Base-by-base conservation (phyloP, 1,284 basidiomycete species). In the Papiliotrema terrestris region DNA sequence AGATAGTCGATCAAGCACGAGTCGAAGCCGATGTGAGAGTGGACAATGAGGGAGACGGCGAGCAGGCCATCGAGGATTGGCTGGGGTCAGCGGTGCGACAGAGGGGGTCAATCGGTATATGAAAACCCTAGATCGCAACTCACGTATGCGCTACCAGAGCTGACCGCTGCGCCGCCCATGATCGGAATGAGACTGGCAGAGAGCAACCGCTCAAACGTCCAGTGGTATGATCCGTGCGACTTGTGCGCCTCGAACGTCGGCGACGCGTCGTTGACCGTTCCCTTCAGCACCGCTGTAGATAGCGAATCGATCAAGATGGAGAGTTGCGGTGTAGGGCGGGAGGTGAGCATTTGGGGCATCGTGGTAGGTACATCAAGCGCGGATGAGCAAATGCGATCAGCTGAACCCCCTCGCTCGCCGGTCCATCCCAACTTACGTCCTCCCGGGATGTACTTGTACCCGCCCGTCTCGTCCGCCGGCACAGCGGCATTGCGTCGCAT, bases 201-300 rank as follows among this genome's bases (percentile, higher is more conserved):
- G 54, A 98, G 83, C 19, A 92, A 81, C 52, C 95, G 88, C 78
- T 98, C 95, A 72, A 98, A 97, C 1, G 91, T 86, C 95, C 95
- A 98, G 82, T 98, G 95, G 78, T 97, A 88, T 2, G 91, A 95
- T 49, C 96, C 95, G 70, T 96, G 89, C 2, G 84, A 77, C 71
- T 84, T 86, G 58, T 83, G 87, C 8, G 91, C 84, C 23, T 86
- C 74, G 29, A 94, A 94, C 81, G 92, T 96, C 20, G 85, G 79
- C 3, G 89, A 91, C 1, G 95, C 90, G 74, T 98, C 95, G 80
- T 98, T 98, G 66, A 94, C 93, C 37, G 91, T 91, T 55, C 95
- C 95, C 77, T 86, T 86, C 80, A 90, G 84, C 76, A 98, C 86
- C 58, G 92, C 92, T 94, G 50, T 49, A 13, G 49, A 51, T 22